phyloP scores from a whole-genome alignment of 2,329 filamentous ascomycete genomes.

The Monilinia laxa region DNA sequence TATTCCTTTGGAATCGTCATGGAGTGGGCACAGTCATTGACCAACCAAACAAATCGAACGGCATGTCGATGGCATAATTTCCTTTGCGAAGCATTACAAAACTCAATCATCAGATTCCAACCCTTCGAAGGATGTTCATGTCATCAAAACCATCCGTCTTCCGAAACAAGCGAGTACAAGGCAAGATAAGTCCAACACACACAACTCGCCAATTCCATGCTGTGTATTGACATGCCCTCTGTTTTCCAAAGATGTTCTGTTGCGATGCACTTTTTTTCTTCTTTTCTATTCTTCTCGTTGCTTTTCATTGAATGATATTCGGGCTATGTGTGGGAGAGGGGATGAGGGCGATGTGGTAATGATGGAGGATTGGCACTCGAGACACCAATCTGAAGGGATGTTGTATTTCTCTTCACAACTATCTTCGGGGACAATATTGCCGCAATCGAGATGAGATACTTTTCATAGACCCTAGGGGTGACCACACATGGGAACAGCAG shows the following conservation, averaged over 20 bases:
- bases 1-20: neutral
- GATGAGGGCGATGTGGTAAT: slow-evolving; percentile 12
- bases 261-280: neutral
- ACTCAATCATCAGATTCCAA: slow-evolving; percentile 28
- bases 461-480: slow-evolving; percentile 19
- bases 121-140: slow-evolving; percentile 28
- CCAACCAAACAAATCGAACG: slow-evolving; percentile 40
- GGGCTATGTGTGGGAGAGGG: slow-evolving; percentile 1
- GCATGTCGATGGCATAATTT: slow-evolving; percentile 41
- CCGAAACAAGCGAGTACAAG: slow-evolving; percentile 18
- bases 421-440: slow-evolving; percentile 18
- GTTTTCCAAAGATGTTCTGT: slow-evolving; percentile 19
- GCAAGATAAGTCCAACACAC: slow-evolving; percentile 12
- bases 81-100: slow-evolving; percentile 33
- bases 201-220: slow-evolving; percentile 7
- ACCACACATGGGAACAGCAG: slow-evolving; percentile 34
- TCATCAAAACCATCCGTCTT: slow-evolving; percentile 20
- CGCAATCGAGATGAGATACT: slow-evolving; percentile 23
- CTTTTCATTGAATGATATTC: slow-evolving; percentile 17
- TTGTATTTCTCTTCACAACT: slow-evolving; percentile 21
- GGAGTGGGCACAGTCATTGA: slow-evolving; percentile 27
- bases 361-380: slow-evolving; percentile 1
- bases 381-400: slow-evolving; percentile 9
- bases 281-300: slow-evolving; percentile 1
- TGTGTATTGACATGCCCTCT: slow-evolving; percentile 5